Base-by-base conservation (phyloP, 129 eudicot species). In the Scalesia atractyloides region DNA sequence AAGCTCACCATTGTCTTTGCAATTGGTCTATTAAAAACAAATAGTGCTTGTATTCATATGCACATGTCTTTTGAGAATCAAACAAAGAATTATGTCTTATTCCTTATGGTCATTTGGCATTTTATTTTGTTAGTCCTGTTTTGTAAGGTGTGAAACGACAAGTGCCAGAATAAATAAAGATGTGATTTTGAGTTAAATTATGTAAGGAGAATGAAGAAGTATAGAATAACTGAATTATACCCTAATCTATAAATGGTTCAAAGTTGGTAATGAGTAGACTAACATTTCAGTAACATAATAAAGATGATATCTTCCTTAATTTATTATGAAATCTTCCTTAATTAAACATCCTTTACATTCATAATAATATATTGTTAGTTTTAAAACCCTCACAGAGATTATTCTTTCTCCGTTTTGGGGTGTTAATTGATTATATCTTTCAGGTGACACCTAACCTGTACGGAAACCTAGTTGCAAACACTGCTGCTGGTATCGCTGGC, bases 401-500 rank as follows among this genome's bases (percentile, higher is more conserved):
- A 30, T 30, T 30, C 34, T 30, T 30, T 30, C 3, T 30, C 34
- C 34, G 0, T 1, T 30, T 2, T 24, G 26, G 34, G 34, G 5
- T 30, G 34, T 30, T 30, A 30, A 30, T 0, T 30, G 34, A 30
- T 30, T 78, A 43, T 9, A 47, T 78, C 20, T 79, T 75, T 69
- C 76, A 89, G 96, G 96, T 89, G 17, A 89, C 96, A 13, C 96
- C 96, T 2, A 90, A 90, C 80, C 93, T 87, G 3, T 87, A 87
- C 69, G 96, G 93, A 11, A 86, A 84, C 81, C 82, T 90, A 4
- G 88, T 90, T 59, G 84, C 93, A 58, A 90, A 90, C 83, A 85
- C 86, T 8, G 96, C 96, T 61, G 96, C 96, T 67, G 96, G 96
- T 74, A 90, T 90, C 3, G 91, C 96, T 51, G 96, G 96, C 17